A percentile compares a stretch with the other conserved stretches of the same genome.
phyloP scores from a whole-genome alignment of 2,329 filamentous ascomycete genomes.

The Alternaria sp. region DNA sequence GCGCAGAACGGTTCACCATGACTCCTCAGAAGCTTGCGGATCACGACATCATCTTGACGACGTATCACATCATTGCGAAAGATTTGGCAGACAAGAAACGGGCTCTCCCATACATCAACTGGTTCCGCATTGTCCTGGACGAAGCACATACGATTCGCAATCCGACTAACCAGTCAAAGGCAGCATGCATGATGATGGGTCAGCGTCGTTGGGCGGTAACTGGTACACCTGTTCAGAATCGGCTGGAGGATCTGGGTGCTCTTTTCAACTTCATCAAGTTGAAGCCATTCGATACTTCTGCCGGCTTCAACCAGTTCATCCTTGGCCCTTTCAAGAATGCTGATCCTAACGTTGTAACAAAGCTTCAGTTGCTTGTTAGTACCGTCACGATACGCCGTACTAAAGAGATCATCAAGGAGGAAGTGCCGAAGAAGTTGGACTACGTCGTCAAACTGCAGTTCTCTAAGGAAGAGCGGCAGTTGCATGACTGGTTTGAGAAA shows the following conservation, averaged over 20 bases:
- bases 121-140: constrained; percentile 93
- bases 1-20: constrained; percentile 73
- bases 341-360: constrained; percentile 82
- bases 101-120: constrained; percentile 80
- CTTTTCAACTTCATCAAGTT: constrained; percentile 85
- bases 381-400: constrained; percentile 91
- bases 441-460: constrained; percentile 78
- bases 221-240: constrained; percentile 93
- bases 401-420: constrained; percentile 75
- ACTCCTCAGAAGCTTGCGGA: constrained; percentile 68
- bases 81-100: constrained; percentile 70
- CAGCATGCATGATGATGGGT: constrained; percentile 80
- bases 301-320: constrained; percentile 80
- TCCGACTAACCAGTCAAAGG: constrained; percentile 82
- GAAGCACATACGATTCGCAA: constrained; percentile 96
- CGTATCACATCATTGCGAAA: constrained; percentile 85
- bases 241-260: constrained; percentile 83
- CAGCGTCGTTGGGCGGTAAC: constrained; percentile 95
- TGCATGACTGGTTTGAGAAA: constrained; percentile 86
- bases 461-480: constrained; percentile 72
- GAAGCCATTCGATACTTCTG: constrained; percentile 81
- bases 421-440: constrained; percentile 75
- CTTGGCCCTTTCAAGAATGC: constrained; percentile 86
- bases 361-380: constrained; percentile 87
- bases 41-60: constrained; percentile 88